A percentile compares a stretch with the other conserved stretches of the same genome.
These are phyloP conservation scores for Teunomyces stri DNA, from an alignment of 805 yeast species.

Conservation along the genomic window DNA sequence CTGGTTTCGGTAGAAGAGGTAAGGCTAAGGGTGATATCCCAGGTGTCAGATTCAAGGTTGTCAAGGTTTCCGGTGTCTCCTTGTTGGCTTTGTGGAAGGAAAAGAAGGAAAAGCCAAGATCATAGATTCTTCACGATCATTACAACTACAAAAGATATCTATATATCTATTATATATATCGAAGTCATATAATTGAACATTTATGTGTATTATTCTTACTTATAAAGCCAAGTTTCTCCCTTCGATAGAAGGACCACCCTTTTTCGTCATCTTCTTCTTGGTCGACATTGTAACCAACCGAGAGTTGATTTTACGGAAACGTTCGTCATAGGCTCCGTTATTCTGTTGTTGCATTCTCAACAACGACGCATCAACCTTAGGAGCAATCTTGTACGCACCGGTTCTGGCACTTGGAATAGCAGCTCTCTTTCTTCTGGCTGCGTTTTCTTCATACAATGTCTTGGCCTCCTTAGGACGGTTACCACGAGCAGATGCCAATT, in stretches of 20 bases:
- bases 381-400: slow-evolving; percentile 87
- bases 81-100: slow-evolving; percentile 99
- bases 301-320: slow-evolving; percentile 73
- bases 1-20: slow-evolving; percentile 99
- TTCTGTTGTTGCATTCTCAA: slow-evolving; percentile 42
- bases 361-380: slow-evolving; percentile 59
- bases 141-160: slow-evolving; percentile 4
- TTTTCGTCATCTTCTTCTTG: slow-evolving; percentile 50
- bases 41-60: slow-evolving; percentile 99
- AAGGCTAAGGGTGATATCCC: slow-evolving; percentile 99
- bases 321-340: slow-evolving; percentile 64
- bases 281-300: slow-evolving; percentile 49
- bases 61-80: slow-evolving; percentile 99
- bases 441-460: slow-evolving; percentile 82
- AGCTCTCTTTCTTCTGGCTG: slow-evolving; percentile 89
- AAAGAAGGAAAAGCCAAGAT: slow-evolving; percentile 99
- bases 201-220: slow-evolving; percentile 6
- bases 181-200: slow-evolving; percentile 3
- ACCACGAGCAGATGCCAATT: slow-evolving; percentile 33
- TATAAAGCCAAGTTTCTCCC: slow-evolving; percentile 55
- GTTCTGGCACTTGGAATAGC: slow-evolving; percentile 93
- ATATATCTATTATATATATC: slow-evolving; percentile 13
- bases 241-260: slow-evolving; percentile 77
- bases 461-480: slow-evolving; percentile 40
- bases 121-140: slow-evolving; percentile 49